phyloP scores from a whole-genome alignment of 768 basidiomycete genomes.

The Gymnopilus dilepis region DNA sequence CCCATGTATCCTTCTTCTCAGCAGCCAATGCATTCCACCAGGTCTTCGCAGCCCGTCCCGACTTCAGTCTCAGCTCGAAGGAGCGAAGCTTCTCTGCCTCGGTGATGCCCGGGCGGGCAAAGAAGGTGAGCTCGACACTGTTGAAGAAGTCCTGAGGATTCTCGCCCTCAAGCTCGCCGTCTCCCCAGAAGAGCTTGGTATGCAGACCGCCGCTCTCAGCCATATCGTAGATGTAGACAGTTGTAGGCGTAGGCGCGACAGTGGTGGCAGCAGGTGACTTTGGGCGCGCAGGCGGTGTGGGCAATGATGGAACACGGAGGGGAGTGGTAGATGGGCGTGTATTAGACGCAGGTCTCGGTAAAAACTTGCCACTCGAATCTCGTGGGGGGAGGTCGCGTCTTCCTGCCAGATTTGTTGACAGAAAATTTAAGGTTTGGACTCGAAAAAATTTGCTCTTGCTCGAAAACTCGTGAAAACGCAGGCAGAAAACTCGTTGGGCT shows the following conservation, averaged over 20 bases:
- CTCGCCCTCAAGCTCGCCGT: not conserved
- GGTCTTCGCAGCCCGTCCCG: slow-evolving; percentile 7
- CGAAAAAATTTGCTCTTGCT: not conserved
- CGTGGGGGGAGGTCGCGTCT: not conserved
- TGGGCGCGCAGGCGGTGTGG: not conserved
- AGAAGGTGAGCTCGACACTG: slow-evolving; percentile 11
- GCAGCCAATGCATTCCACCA: slow-evolving; percentile 22
- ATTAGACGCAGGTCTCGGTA: not conserved
- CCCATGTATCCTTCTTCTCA: slow-evolving; percentile 18
- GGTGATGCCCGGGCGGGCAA: slow-evolving; percentile 3
- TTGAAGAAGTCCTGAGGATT: slow-evolving; percentile 29
- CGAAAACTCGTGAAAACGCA: too few relatives aligned
- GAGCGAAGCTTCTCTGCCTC: slow-evolving; percentile 15
- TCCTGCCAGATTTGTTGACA: slow-evolving; percentile 1
- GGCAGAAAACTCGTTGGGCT: not conserved
- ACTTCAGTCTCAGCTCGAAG: slow-evolving; percentile 18
- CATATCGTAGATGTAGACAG: not conserved
- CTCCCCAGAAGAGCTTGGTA: not conserved
- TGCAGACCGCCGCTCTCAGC: not conserved
- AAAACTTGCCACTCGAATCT: not conserved
- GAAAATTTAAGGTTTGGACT: not conserved
- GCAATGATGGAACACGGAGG: not conserved
- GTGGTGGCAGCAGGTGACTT: not conserved
- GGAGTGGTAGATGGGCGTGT: not conserved
- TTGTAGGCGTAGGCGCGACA: not conserved